These are phyloP conservation scores for Zalaria obscura DNA, from an alignment of 2,329 filamentous ascomycete species.

Conservation along the genomic window DNA sequence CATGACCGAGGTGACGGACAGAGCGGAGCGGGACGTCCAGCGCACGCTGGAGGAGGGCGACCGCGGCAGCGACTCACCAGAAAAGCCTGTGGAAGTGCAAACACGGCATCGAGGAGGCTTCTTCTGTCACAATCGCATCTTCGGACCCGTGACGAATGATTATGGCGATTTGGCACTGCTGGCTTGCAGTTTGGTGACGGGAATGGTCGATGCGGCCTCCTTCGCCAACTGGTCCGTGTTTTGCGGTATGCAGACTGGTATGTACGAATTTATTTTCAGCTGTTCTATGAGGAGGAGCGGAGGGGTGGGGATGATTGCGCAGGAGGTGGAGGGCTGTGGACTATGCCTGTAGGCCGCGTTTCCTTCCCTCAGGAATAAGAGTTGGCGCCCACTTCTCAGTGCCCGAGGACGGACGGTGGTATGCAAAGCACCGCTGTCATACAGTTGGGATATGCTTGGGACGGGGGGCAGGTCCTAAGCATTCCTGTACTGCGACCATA, in stretches of 20 bases:
- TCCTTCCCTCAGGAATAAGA: neutral
- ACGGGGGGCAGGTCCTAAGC: too few relatives aligned
- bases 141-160: conserved; percentile 17
- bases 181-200: conserved; percentile 31
- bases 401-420: neutral
- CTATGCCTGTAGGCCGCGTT: too few relatives aligned
- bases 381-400: neutral
- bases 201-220: conserved; percentile 31
- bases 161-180: conserved; percentile 19
- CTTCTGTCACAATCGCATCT: conserved; percentile 12
- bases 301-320: too few relatives aligned
- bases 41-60: neutral
- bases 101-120: conserved; percentile 2
- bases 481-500: too few relatives aligned
- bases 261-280: conserved; percentile 2
- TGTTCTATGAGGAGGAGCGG: neutral
- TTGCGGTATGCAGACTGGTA: conserved; percentile 39
- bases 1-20: neutral
- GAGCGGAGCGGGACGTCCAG: neutral
- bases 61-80: neutral
- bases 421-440: neutral
- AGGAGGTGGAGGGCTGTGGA: too few relatives aligned
- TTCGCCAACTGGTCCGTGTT: conserved; percentile 37
- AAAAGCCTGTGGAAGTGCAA: neutral
- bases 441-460: neutral